Percentiles rank a stretch among this genome's conserved stretches.
Evolutionary conservation across 2,329 filamentous ascomycete species (phyloP).

Genomic region (Ophiocordyceps robertsii): DNA sequence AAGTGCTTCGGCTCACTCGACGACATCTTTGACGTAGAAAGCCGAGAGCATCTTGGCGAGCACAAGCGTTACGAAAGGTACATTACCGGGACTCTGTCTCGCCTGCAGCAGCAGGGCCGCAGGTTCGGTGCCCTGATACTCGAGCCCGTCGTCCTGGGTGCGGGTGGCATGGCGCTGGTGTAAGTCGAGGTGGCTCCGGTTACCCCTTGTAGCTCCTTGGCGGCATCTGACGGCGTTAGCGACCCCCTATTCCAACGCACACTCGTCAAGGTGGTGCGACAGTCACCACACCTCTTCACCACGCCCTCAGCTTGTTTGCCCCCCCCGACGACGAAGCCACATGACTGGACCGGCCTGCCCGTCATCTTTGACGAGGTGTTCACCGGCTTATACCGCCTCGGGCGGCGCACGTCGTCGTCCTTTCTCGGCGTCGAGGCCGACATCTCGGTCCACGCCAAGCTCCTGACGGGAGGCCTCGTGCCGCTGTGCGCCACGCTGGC

Average conservation of each 20-base stretch:
- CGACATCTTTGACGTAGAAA: slow-evolving; percentile 46
- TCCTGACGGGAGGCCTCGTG: slow-evolving; percentile 67
- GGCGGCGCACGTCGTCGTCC: slow-evolving; percentile 54
- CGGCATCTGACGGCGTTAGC: slow-evolving; percentile 21
- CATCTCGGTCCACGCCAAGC: slow-evolving; percentile 69
- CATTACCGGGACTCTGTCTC: slow-evolving; percentile 40
- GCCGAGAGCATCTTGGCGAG: slow-evolving; percentile 28
- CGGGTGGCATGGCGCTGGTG: slow-evolving; percentile 73
- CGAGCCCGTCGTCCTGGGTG: slow-evolving; percentile 69
- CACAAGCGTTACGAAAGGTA: slow-evolving; percentile 43
- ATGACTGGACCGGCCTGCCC: slow-evolving; percentile 59
- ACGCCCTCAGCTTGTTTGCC: slow-evolving; percentile 1
- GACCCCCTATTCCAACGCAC: slow-evolving; percentile 71
- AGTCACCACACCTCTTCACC: slow-evolving; percentile 41
- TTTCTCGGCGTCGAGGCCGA: slow-evolving; percentile 59
- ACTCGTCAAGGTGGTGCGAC: slow-evolving; percentile 54
- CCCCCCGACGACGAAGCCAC: slow-evolving; percentile 5
- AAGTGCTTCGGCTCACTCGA: slow-evolving; percentile 32
- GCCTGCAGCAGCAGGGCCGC: slow-evolving; percentile 38
- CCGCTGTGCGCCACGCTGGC: slow-evolving; percentile 67
- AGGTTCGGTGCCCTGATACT: slow-evolving; percentile 68
- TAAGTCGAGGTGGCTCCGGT: slow-evolving; percentile 24
- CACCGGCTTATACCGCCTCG: slow-evolving; percentile 71
- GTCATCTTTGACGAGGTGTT: slow-evolving; percentile 81
- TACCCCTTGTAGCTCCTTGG: background rate